Evolutionary conservation across 371 early-diverging fungal genomes (phyloP), one percentile per base, ranked within the genome.

Genomic region (Furculomyces boomerangus): DNA sequence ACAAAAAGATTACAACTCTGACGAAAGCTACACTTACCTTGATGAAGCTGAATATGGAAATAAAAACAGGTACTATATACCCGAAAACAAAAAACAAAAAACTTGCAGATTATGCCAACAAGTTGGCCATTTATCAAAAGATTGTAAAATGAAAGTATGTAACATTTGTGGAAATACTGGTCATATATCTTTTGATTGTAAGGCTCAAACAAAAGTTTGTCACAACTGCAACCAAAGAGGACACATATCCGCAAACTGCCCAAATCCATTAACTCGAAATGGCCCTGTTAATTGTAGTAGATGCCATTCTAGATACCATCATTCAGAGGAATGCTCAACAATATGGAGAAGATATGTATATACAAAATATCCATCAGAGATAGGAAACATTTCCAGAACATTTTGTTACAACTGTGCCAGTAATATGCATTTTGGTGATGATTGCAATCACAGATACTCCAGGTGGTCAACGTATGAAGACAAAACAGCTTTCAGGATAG

Each of bases 161-260:
- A 64, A 37, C 48, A 44, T 57, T 0, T 66, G 67, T 18, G 68
- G 68, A 1, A 50, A 68, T 14, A 55, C 58, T 22, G 67, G 68
- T 1, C 67, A 66, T 46, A 1, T 13, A 0, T 45, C 67, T 1
- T 56, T 53, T 32, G 65, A 66, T 31, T 66, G 67, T 50, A 68
- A 64, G 30, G 37, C 44, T 20, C 46, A 57, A 1, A 68, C 67
- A 50, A 57, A 20, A 29, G 67, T 66, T 8, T 66, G 67, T 52
- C 68, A 66, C 28, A 32, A 59, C 22, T 66, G 67, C 52, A 67
- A 66, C 28, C 60, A 62, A 63, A 63, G 67, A 32, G 68, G 67
- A 1, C 67, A 66, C 31, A 47, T 66, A 7, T 28, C 63, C 14
- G 53, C 44, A 39, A 63, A 66, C n/a, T 66, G 67, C 30, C 68